Evolutionary conservation across 306 rosid genomes (phyloP).

Genomic region (Sesbania bispinosa): DNA sequence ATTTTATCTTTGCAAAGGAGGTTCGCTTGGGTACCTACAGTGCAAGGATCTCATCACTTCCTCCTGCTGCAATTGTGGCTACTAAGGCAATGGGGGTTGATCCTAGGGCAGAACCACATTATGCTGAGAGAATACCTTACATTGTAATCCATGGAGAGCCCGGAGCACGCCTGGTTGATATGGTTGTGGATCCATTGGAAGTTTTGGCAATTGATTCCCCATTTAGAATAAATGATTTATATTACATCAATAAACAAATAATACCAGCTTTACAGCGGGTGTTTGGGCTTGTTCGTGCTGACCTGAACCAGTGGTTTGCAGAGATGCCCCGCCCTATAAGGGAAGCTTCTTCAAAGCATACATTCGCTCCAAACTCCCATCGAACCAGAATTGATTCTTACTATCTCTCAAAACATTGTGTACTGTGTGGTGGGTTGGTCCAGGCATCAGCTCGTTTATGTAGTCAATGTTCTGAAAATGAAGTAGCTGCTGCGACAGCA

Average conservation of each 20-base stretch:
- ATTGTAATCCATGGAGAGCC: conserved; percentile 92
- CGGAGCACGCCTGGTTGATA: conserved; percentile 83
- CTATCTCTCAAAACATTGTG: conserved; percentile 89
- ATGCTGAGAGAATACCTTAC: conserved; percentile 83
- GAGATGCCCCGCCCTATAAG: conserved; percentile 86
- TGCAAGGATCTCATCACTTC: conserved; percentile 73
- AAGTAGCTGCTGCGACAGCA: conserved; percentile 60
- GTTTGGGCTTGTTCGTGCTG: conserved; percentile 83
- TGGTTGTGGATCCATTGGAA: conserved; percentile 92
- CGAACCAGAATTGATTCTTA: conserved; percentile 85
- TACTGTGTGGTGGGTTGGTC: conserved; percentile 77
- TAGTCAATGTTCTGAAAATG: conserved; percentile 56
- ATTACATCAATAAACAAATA: conserved; percentile 90
- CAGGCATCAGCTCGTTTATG: conserved; percentile 74
- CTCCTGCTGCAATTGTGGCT: conserved; percentile 97
- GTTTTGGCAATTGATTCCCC: conserved; percentile 76
- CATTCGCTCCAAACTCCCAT: conserved; percentile 44
- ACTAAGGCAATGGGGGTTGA: conserved; percentile 81
- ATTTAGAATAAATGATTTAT: conserved; percentile 70
- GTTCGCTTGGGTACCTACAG: conserved; percentile 86
- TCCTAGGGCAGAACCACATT: conserved; percentile 93
- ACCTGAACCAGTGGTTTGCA: conserved; percentile 75
- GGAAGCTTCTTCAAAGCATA: conserved; percentile 59
- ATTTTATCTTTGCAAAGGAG: conserved; percentile 95
- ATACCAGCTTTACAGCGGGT: conserved; percentile 89